These are phyloP conservation scores for Papiliotrema fonsecae DNA, from an alignment of 1,284 basidiomycete genomes.

Conservation along the genomic window DNA sequence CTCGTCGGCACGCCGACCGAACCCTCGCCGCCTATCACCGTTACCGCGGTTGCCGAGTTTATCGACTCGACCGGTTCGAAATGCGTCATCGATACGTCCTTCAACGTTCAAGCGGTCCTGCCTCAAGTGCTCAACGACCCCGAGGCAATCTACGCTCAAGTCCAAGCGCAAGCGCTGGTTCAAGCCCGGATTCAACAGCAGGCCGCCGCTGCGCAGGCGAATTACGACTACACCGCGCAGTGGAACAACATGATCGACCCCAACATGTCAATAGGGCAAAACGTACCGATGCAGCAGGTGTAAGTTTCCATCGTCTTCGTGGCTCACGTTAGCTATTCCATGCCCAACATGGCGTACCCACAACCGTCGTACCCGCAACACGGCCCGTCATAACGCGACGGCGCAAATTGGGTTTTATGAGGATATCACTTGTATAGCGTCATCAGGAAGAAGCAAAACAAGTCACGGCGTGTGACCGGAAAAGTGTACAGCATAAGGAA, in stretches of 20 bases:
- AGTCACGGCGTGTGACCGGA: too few relatives aligned
- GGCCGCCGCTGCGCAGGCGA: background rate
- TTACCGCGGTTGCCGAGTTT: conserved; percentile 33
- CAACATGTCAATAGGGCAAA: background rate
- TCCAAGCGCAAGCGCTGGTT: conserved; percentile 3
- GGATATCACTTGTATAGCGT: too few relatives aligned
- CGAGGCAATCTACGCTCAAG: conserved; percentile 5
- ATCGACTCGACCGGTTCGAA: conserved; percentile 30
- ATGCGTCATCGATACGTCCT: conserved; percentile 25
- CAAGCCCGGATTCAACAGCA: conserved; percentile 4
- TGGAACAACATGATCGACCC: background rate
- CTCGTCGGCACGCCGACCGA: conserved; percentile 33
- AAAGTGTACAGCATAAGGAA: too few relatives aligned
- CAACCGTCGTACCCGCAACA: background rate
- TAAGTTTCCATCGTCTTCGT: too few relatives aligned
- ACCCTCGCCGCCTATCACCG: conserved; percentile 21
- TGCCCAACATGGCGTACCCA: background rate
- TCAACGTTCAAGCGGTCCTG: conserved; percentile 28
- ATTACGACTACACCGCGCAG: background rate
- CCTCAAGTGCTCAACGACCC: conserved; percentile 7
- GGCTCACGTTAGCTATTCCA: background rate
- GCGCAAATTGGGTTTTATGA: too few relatives aligned
- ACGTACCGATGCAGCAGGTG: background rate
- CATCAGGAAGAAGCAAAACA: too few relatives aligned
- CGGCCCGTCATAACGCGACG: too few relatives aligned